Evolutionary conservation across 2,329 filamentous ascomycete species (phyloP).

Genomic region (Dryadomyces sulphureus): DNA sequence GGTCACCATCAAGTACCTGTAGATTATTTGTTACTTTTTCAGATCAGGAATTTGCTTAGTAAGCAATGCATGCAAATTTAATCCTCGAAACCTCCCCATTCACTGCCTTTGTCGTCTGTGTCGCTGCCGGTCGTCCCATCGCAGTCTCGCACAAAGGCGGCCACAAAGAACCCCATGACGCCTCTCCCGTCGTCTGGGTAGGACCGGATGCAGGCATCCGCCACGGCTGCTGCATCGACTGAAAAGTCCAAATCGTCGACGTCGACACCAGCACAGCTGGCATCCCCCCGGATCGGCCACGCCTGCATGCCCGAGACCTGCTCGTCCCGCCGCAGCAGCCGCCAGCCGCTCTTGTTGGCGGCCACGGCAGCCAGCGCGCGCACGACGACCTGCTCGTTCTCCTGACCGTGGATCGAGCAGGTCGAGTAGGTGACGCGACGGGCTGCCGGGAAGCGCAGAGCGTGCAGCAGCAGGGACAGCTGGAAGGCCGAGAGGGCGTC

Average conservation of each 20-base stretch:
- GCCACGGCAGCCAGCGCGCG: constrained; percentile 53
- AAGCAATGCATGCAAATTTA: not conserved
- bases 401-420: constrained; percentile 73
- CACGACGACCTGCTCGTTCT: constrained; percentile 78
- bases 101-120: constrained; percentile 2
- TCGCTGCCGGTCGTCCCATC: not conserved
- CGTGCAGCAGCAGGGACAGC: constrained; percentile 66
- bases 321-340: constrained; percentile 52
- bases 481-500: constrained; percentile 69
- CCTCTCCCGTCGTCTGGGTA: constrained; percentile 68
- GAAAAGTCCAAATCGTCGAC: not conserved
- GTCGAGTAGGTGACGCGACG: constrained; percentile 79
- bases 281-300: constrained; percentile 56
- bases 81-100: constrained; percentile 12
- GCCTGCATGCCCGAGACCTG: constrained; percentile 63
- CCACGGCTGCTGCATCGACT: constrained; percentile 23
- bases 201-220: constrained; percentile 67
- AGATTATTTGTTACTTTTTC: too few relatives aligned
- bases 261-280: constrained; percentile 14
- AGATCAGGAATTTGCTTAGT: too few relatives aligned
- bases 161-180: constrained; percentile 92
- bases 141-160: constrained; percentile 57
- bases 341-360: constrained; percentile 59
- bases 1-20: not conserved
- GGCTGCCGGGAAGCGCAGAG: constrained; percentile 65